Evolutionary conservation across 177 flowering plant genomes (phyloP), one percentile per base, ranked within the genome.

Genomic region (Vitis hybrid): DNA sequence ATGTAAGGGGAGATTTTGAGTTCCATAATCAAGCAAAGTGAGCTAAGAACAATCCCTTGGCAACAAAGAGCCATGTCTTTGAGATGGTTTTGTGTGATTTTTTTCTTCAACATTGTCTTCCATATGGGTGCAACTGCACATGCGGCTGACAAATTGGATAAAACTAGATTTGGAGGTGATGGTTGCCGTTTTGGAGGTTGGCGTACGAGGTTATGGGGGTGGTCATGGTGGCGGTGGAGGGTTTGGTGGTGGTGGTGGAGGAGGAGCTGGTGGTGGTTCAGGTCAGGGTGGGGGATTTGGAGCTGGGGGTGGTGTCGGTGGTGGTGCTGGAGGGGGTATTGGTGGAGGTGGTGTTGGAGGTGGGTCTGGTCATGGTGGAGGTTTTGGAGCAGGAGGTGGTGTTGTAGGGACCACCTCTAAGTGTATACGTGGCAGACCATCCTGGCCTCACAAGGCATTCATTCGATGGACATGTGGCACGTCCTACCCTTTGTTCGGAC

Each of bases 71-170:
- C 58, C 3, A 80, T 81, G 81, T 73, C 71, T 56, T 7, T 27
- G 1, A 83, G 66, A 75, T 74, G 81, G 73, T 17, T 74, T 51
- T 72, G 68, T 67, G 17, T 74, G 54, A 1, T 68, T 70, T 32
- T 76, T 41, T 67, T 73, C 4, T 32, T 68, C 11, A 61, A 64
- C 68, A 62, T 78, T 72, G 78, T 58, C 11, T 68, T 80, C 35
- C 79, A 79, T 50, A 63, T 77, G 65, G 72, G 83, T 71, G 72
- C 73, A 24, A 14, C 55, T 21, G 35, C 77, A 67, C 71, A 76
- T 48, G 82, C 74, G 0, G 84, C 73, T 68, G 63, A 56, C 12
- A 70, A 70, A 24, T 32, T 78, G 35, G 79, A 70, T 50, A 52
- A 72, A 54, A 32, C 61, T 10, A 65, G 82, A 48, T 76, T 24